Evolutionary conservation across 2,329 filamentous ascomycete species (phyloP), one percentile per base, ranked within the genome.

Genomic region (Aspergillus sp.): DNA sequence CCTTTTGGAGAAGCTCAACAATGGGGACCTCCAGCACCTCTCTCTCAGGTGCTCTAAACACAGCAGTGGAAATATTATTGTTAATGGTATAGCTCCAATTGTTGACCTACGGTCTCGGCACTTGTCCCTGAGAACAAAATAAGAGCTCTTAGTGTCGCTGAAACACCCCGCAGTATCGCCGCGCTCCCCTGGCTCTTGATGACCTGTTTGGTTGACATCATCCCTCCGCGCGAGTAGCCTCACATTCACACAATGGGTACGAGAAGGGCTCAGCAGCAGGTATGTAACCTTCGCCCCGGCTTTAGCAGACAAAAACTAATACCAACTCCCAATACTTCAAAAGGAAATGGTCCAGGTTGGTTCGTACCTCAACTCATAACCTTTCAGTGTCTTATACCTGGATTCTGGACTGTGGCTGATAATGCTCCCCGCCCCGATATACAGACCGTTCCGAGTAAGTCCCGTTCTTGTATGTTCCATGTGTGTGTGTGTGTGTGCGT

Each of bases 311-410:
- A 35, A 33, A 15, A 46, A 19, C 33, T 48, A 7, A 49, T 39
- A 15, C 35, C 35, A 23, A 48, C 43, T 33, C 33, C 39, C 31
- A 48, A 44, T 11, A 1, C 9, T 35, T 5, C 23, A 37, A 49
- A 51, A 98, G 91, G 95, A 99, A 84, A 99, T 99, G 95, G 91
- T 97, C 68, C 93, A 99, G 89, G 93, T 99, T 82, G 93, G 95
- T 98, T 88, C 84, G 87, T 89, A 69, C 69, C 66, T 70, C 27
- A 31, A 31, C 27, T 31, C 70, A 64, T 59, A 57, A 56, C 49
- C 62, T 59, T 53, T 50, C 27, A 40, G 31, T 56, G 17, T 62
- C 54, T 53, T 45, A 46, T 49, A 37, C 51, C 52, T 49, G 46
- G 52, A 58, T 39, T 52, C 52, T 49, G 48, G 52, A 58, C 37